Base-by-base conservation (phyloP, 2,329 filamentous ascomycete genomes). In the Xylaria arbuscula region DNA sequence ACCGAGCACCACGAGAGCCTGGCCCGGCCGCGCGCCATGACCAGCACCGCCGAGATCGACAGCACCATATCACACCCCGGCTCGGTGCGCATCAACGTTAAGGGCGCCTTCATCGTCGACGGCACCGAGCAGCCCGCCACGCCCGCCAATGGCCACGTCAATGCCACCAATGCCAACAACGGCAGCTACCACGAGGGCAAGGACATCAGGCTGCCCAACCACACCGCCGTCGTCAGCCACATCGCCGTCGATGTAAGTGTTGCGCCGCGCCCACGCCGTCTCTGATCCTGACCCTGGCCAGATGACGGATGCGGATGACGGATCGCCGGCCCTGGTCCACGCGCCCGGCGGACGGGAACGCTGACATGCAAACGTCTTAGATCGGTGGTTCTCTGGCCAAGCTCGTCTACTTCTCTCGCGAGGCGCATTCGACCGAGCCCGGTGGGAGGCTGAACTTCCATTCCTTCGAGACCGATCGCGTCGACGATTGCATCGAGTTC, bases 351-450 rank as follows among this genome's bases (percentile, higher is more conserved):
- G n/a, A 47, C 45, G 45, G n/a, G 45, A 47, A 47, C 24, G 56
- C 64, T 70, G 62, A 69, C 57, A 38, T 57, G 51, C 9, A 45
- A 42, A n/a, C 40, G 19, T 32, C 60, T 36, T 79, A 97, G 93
- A 98, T 99, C 80, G 96, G 96, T 72, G 96, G 96, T 73, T 97
- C 94, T 17, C 86, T 99, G 40, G 94, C 94, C 72, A 99, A 99
- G 83, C 89, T 99, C 54, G 96, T 99, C 68, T 99, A 98, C 84
- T 98, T 98, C 78, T 96, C 94, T 19, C 92, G 93, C 72, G 96
- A 98, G 81, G 88, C 92, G 50, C 88, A 92, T 77, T 92, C 91
- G 13, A 88, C 86, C 34, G 92, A 94, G 74, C 90, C 92, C 58
- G 96, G 96, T 64, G 96, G 96, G 64, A 90, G 96, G 28, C 85